Percentiles rank a stretch among this genome's conserved stretches.
These are phyloP conservation scores for Truncatella angustata DNA, from an alignment of 2,329 filamentous ascomycete species.

Conservation along the genomic window DNA sequence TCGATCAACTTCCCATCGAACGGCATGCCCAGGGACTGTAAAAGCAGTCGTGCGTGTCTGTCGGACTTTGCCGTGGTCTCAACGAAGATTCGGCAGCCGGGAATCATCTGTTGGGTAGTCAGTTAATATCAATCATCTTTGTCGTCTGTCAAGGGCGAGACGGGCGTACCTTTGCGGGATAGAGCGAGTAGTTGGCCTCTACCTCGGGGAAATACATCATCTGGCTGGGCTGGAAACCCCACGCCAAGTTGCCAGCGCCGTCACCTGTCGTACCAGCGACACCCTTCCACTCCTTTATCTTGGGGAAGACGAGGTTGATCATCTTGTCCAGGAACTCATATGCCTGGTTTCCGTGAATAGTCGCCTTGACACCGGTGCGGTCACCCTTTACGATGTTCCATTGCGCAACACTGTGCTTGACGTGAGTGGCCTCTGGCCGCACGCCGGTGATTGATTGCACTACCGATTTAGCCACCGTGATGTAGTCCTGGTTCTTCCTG, in stretches of 20 bases:
- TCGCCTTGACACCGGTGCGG: slow-evolving; percentile 72
- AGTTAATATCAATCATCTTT: neutral
- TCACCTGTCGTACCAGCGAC: slow-evolving; percentile 69
- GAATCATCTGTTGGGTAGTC: slow-evolving; percentile 70
- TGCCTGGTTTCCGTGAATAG: slow-evolving; percentile 75
- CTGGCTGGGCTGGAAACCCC: slow-evolving; percentile 73
- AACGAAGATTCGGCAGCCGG: slow-evolving; percentile 79
- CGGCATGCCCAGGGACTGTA: slow-evolving; percentile 71
- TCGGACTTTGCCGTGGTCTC: slow-evolving; percentile 85
- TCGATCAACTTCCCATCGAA: slow-evolving; percentile 72
- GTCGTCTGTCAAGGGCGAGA: neutral
- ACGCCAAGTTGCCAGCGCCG: slow-evolving; percentile 80
- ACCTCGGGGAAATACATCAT: slow-evolving; percentile 89
- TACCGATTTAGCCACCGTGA: slow-evolving; percentile 82
- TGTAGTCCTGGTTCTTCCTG: slow-evolving; percentile 66
- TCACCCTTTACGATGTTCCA: slow-evolving; percentile 74
- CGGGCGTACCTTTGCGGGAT: slow-evolving; percentile 11
- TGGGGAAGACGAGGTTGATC: slow-evolving; percentile 85
- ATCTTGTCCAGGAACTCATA: slow-evolving; percentile 90
- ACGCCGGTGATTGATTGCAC: slow-evolving; percentile 83
- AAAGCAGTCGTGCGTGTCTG: slow-evolving; percentile 75
- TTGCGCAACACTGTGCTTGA: slow-evolving; percentile 67
- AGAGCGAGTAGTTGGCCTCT: slow-evolving; percentile 83
- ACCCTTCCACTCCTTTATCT: slow-evolving; percentile 94
- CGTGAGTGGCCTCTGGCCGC: slow-evolving; percentile 66